These are phyloP conservation scores for Trapa bicornis DNA, from an alignment of 345 rosid species.

Conservation along the genomic window DNA sequence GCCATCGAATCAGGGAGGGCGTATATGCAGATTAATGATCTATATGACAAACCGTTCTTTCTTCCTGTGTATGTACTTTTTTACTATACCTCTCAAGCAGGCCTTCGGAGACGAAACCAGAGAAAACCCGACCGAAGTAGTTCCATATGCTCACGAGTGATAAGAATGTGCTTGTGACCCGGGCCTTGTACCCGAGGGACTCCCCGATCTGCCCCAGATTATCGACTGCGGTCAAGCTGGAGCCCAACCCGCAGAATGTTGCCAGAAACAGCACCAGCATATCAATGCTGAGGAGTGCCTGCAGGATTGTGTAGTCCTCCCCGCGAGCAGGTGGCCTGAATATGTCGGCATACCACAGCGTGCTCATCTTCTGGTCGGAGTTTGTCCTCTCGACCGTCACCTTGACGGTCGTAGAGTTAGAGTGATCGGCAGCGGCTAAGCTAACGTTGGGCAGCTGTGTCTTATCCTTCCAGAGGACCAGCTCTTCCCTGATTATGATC, in stretches of 20 bases:
- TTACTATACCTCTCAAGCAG: constrained; percentile 21
- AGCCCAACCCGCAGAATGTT: constrained; percentile 60
- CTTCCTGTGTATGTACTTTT: too few relatives aligned
- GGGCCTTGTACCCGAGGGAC: constrained; percentile 57
- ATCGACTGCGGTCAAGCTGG: constrained; percentile 75
- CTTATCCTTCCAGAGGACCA: constrained; percentile 39
- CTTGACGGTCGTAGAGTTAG: neutral
- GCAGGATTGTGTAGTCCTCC: constrained; percentile 79
- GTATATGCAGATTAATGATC: too few relatives aligned
- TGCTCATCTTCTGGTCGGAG: neutral
- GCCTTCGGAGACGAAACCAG: constrained; percentile 67
- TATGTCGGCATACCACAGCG: constrained; percentile 41
- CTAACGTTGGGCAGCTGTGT: constrained; percentile 16
- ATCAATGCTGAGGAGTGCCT: constrained; percentile 64
- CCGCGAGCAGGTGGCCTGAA: constrained; percentile 58
- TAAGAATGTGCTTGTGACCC: constrained; percentile 49
- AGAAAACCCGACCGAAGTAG: constrained; percentile 71
- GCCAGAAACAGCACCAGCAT: constrained; percentile 53
- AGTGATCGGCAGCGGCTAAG: constrained; percentile 1
- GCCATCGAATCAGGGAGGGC: too few relatives aligned
- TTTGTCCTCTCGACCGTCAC: constrained; percentile 12
- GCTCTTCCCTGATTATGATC: constrained; percentile 51
- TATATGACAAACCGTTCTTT: too few relatives aligned
- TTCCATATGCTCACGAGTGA: constrained; percentile 89
- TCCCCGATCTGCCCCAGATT: constrained; percentile 89